Evolutionary conservation across 345 rosid species (phyloP), one percentile per base, ranked within the genome.

Genomic region (Zanthoxylum bungeanum): DNA sequence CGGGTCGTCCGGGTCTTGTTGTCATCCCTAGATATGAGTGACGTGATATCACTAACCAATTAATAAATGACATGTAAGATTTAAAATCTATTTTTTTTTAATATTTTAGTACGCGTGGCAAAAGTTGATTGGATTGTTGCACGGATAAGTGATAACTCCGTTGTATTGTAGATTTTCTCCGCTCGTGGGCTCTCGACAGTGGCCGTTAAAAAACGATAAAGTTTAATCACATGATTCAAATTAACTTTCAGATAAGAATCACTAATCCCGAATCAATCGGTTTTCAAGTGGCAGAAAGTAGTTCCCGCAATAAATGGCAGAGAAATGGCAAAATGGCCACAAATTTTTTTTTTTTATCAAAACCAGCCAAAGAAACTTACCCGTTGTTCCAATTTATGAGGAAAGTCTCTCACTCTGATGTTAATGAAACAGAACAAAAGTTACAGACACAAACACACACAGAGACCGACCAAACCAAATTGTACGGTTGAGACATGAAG

Each of bases 401-500:
- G 63, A 28, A 28, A 56, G 21, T 56, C 64, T 40, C 33, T 56
- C 61, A 58, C 31, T 46, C 37, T 46, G 53, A 55, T 60, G 50
- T 51, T 44, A 7, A 47, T 36, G 50, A 2, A 59, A 27, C 58
- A 16, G 3, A 28, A 12, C 16, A 34, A 7, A 34, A 44, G 42
- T 0, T 9, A 39, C n/a, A 39, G 49, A 44, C 17, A 19, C 49
- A 44, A 44, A n/a, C 25, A 31, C 58, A 55, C 9, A 56, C 34
- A 11, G 11, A 7, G 47, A 42, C 21, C 12, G 27, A 50, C 40
- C 47, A 42, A 21, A 40, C 27, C 28, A 22, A 17, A 24, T 17
- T 73, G 60, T 36, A 37, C 66, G 66, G 51, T 61, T 37, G 31
- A 76, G 76, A 69, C 65, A 81, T 81, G 87, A 85, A 81, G 83